Evolutionary conservation across 176 grass and related monocot genomes (phyloP).

Genomic region (Stipa capillata): DNA sequence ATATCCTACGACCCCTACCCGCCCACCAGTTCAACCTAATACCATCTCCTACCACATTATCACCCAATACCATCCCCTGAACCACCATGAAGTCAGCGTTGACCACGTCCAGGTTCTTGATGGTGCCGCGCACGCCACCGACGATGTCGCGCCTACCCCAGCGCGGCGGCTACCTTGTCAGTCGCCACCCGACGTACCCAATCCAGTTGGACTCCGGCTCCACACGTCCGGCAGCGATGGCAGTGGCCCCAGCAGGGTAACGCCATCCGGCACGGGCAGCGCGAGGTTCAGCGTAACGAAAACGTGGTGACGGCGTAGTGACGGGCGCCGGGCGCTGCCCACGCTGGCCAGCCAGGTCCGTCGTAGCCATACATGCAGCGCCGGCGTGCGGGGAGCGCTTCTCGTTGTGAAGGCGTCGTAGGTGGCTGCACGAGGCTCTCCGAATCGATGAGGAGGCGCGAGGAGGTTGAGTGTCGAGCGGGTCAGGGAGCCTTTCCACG

Average conservation of each 20-base stretch:
- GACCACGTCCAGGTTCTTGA: slow-evolving; percentile 47
- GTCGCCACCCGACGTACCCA: slow-evolving; percentile 72
- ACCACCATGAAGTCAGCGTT: slow-evolving; percentile 45
- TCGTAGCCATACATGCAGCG: slow-evolving; percentile 29
- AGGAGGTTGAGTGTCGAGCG: slow-evolving; percentile 69
- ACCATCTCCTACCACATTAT: no score
- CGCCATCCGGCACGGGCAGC: slow-evolving; percentile 36
- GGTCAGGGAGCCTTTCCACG: slow-evolving; percentile 58
- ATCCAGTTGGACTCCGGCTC: slow-evolving; percentile 73
- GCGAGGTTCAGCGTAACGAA: slow-evolving; percentile 58
- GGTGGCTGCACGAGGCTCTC: slow-evolving; percentile 47
- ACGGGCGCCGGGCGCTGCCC: background rate
- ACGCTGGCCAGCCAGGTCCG: slow-evolving; percentile 28
- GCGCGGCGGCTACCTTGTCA: slow-evolving; percentile 41
- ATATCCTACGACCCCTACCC: no score
- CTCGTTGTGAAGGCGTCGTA: slow-evolving; percentile 60
- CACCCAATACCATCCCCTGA: no score
- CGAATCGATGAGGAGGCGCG: slow-evolving; percentile 45
- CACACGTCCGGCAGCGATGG: slow-evolving; percentile 19
- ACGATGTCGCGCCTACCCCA: slow-evolving; percentile 73
- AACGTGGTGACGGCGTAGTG: slow-evolving; percentile 55
- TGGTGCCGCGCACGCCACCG: slow-evolving; percentile 71
- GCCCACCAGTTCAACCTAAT: no score
- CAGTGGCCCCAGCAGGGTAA: slow-evolving; percentile 48
- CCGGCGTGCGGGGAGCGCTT: slow-evolving; percentile 50